phyloP scores from a whole-genome alignment of 768 basidiomycete species.

The Butyriboletus loyo region DNA sequence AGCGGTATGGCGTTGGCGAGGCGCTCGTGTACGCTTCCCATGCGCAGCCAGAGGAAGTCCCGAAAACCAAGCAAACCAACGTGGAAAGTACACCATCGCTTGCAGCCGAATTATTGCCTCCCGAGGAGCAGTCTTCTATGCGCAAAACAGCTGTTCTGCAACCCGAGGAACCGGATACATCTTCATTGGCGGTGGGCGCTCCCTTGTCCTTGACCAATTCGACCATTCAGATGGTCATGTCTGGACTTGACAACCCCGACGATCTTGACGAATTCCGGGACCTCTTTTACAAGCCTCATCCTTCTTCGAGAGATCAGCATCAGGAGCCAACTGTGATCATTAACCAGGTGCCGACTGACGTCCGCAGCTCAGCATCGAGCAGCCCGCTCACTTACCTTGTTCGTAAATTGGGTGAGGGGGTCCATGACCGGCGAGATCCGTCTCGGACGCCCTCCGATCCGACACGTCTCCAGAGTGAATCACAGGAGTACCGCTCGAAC shows the following conservation, averaged over 20 bases:
- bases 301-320: background rate
- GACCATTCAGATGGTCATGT: slow-evolving; percentile 31
- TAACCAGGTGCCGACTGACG: slow-evolving; percentile 29
- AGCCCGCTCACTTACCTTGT: slow-evolving; percentile 40
- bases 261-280: slow-evolving; percentile 75
- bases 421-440: slow-evolving; percentile 26
- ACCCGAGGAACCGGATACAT: slow-evolving; percentile 38
- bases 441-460: slow-evolving; percentile 12
- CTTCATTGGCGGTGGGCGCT: slow-evolving; percentile 3
- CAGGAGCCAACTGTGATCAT: background rate
- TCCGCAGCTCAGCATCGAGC: slow-evolving; percentile 27
- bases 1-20: slow-evolving; percentile 61
- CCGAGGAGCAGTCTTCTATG: slow-evolving; percentile 1
- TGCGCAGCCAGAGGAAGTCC: background rate
- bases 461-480: slow-evolving; percentile 7
- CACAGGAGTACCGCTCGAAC: slow-evolving; percentile 10
- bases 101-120: background rate
- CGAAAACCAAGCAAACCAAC: background rate
- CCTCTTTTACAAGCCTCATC: slow-evolving; percentile 60
- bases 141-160: slow-evolving; percentile 4
- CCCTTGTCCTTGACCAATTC: slow-evolving; percentile 37
- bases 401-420: slow-evolving; percentile 39
- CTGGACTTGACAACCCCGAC: slow-evolving; percentile 55
- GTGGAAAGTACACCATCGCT: background rate
- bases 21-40: slow-evolving; percentile 49